Evolutionary conservation across 768 basidiomycete genomes (phyloP), one percentile per base, ranked within the genome.

Genomic region (Gloeostereum incarnatum): DNA sequence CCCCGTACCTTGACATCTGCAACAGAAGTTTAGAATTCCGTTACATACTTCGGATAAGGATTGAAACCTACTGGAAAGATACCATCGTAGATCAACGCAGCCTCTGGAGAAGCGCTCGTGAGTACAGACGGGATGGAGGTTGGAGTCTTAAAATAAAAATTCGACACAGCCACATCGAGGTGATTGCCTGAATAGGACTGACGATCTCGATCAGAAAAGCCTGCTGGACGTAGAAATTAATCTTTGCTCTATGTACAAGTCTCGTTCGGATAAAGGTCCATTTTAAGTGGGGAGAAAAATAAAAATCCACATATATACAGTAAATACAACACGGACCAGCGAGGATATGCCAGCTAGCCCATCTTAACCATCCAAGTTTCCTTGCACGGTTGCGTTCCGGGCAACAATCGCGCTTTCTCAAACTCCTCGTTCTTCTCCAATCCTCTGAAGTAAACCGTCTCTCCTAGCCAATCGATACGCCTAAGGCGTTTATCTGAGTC

Each of bases 1-100:
- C 10, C 6, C 44, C 73, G 60, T 36, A 81, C 80, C 70, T 57
- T 84, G 81, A 58, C 85, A 88, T 61, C 85, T 89, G 44, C 11
- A 20, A 31, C 33, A 31, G 27, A 8, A 26, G 29, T 29, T 14
- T 20, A 24, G 19, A 14, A 35, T 22, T 23, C 13, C 14, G 29
- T 13, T 20, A 31, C 16, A 38, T 11, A 14, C 6, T 30, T 29
- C 13, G 29, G 32, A 35, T 32, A n/a, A 22, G 5, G 24, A 11
- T 33, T 19, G 14, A 46, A 35, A 64, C 78, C 54, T 45, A 83
- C 80, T 77, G 76, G 49, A 84, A 85, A 8, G 82, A 84, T 11
- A 84, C 82, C 82, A 85, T 81, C 38, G 40, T 43, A 22, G 24
- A 31, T 16, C n/a, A n/a, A n/a, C n/a, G n/a, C n/a, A n/a, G n/a